Conservation (phyloP, 306 rosid genomes). For the Prinsepia uniflora region DNA sequence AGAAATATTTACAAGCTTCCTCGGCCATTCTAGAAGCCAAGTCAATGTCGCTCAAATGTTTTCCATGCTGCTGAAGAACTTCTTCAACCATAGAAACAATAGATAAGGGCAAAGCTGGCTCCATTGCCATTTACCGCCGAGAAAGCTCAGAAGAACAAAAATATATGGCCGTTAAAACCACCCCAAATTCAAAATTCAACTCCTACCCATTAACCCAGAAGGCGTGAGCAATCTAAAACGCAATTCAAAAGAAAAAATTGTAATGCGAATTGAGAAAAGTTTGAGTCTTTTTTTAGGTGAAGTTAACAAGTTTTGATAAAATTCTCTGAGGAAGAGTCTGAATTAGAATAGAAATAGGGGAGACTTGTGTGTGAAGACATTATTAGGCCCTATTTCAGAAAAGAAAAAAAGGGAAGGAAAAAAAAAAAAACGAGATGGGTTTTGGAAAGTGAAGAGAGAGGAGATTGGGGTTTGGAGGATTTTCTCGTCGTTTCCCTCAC, state of each 20-base stretch:
- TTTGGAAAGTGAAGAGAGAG: constrained; percentile 28
- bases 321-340: constrained; percentile 18
- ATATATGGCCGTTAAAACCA: neutral
- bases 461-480: constrained; percentile 19
- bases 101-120: constrained; percentile 55
- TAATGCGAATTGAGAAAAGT: neutral
- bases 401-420: neutral
- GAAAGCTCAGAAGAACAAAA: constrained; percentile 8
- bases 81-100: constrained; percentile 70
- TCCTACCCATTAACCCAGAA: constrained; percentile 15
- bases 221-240: constrained; percentile 1
- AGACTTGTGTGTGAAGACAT: constrained; percentile 25
- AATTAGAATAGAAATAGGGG: constrained; percentile 22
- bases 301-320: neutral
- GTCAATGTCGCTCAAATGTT: constrained; percentile 30
- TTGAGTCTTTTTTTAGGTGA: neutral
- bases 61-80: constrained; percentile 62
- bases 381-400: neutral
- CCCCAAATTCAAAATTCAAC: constrained; percentile 25
- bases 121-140: constrained; percentile 47
- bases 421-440: constrained; percentile 9
- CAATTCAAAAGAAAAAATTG: constrained; percentile 4
- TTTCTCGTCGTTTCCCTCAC: constrained; percentile 26
- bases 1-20: constrained; percentile 56
- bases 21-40: constrained; percentile 65